These are phyloP conservation scores for Vitis cinerea DNA, from an alignment of 164 flowering plant genomes.

Conservation along the genomic window DNA sequence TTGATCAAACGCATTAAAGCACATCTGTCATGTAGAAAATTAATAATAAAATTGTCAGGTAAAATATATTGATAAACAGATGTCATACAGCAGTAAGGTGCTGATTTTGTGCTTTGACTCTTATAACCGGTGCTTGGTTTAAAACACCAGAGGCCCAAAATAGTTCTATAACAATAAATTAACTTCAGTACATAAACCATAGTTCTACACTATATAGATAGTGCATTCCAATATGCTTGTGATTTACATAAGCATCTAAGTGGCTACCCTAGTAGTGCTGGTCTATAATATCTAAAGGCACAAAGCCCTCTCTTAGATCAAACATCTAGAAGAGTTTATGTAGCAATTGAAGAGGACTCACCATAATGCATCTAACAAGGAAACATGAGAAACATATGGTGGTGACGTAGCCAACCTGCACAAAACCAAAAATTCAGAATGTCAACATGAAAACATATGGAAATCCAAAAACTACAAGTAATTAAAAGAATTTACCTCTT, in stretches of 20 bases:
- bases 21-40: constrained; percentile 48
- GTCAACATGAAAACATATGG: not conserved
- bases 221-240: too few species aligned
- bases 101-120: not conserved
- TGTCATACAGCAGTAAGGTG: not conserved
- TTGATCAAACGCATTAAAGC: constrained; percentile 81
- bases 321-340: not conserved
- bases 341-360: constrained; percentile 33
- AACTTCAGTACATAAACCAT: too few species aligned
- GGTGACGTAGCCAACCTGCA: constrained; percentile 97
- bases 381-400: constrained; percentile 94
- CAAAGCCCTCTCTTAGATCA: not conserved
- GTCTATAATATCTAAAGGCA: not conserved
- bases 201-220: too few species aligned
- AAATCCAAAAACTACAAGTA: not conserved
- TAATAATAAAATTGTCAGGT: not conserved
- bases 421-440: constrained; percentile 3
- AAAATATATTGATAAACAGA: not conserved
- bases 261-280: too few species aligned
- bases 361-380: constrained; percentile 87
- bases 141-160: too few species aligned
- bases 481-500: constrained; percentile 54
- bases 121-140: not conserved
- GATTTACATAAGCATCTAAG: too few species aligned
- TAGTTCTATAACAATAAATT: too few species aligned